Percentiles rank a stretch among this genome's conserved stretches.
Evolutionary conservation across 1,139 yeast species (phyloP).

Genomic region (Magnusiomyces suaveolens): DNA sequence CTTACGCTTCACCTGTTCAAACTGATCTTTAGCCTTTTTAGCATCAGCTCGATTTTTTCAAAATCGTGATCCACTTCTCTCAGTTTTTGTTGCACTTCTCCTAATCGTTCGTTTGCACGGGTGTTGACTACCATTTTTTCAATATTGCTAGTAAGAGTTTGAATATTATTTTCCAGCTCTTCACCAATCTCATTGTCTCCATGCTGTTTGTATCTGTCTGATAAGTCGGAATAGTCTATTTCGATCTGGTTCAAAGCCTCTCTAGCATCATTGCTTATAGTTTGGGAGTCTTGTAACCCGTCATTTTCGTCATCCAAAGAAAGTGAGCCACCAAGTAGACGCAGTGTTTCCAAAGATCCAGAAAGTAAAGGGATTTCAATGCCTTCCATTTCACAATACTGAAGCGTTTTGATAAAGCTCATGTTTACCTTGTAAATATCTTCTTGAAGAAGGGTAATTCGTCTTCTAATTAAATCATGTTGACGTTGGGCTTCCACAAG

Average conservation of each 20-base stretch:
- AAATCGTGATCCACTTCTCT: constrained; percentile 59
- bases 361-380: constrained; percentile 53
- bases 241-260: constrained; percentile 38
- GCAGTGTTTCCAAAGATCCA: constrained; percentile 49
- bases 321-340: constrained; percentile 28
- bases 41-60: constrained; percentile 50
- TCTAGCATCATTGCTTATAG: constrained; percentile 4
- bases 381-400: constrained; percentile 68
- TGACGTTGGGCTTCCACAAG: constrained; percentile 12
- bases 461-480: constrained; percentile 24
- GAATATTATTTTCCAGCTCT: constrained; percentile 40
- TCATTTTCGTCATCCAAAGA: constrained; percentile 32
- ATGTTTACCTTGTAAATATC: constrained; percentile 46
- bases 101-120: constrained; percentile 68
- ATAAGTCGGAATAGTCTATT: constrained; percentile 48
- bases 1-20: constrained; percentile 48
- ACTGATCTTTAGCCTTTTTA: constrained; percentile 44
- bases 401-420: constrained; percentile 52
- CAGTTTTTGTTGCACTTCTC: constrained; percentile 55
- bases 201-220: constrained; percentile 35
- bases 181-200: constrained; percentile 30
- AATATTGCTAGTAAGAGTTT: constrained; percentile 47
- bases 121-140: constrained; percentile 66
- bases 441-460: constrained; percentile 41
- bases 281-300: constrained; percentile 13